Evolutionary conservation across 1,284 basidiomycete species (phyloP).

Genomic region (Rhizopogon parksii): DNA sequence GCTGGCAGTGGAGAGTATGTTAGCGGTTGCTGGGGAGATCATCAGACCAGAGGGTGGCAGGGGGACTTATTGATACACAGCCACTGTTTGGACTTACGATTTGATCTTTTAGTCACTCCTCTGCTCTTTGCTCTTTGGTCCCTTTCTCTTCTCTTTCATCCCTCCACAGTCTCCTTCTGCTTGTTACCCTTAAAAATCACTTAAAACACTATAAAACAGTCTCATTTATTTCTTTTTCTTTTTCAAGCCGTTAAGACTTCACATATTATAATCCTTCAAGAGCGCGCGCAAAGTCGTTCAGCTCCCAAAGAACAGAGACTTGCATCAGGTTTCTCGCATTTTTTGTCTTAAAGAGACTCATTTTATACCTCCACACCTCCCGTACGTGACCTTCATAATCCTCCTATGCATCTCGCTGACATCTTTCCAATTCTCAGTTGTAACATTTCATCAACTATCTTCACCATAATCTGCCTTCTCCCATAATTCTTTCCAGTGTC

Average conservation of each 20-base stretch:
- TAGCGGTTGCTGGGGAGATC: too few relatives aligned
- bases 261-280: conserved; percentile 11
- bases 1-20: background rate
- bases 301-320: conserved; percentile 5
- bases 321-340: background rate
- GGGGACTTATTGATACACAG: background rate
- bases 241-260: background rate
- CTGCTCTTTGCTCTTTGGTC: conserved; percentile 20
- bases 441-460: conserved; percentile 19
- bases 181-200: background rate
- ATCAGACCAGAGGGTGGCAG: background rate
- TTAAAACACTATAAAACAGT: conserved; percentile 7
- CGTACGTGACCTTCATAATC: conserved; percentile 4
- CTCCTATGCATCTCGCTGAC: conserved; percentile 25
- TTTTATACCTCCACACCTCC: conserved; percentile 8
- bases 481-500: conserved; percentile 15
- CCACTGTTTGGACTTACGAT: background rate
- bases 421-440: conserved; percentile 19
- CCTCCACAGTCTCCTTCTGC: background rate
- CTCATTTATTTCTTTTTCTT: conserved; percentile 16
- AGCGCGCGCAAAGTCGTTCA: conserved; percentile 1
- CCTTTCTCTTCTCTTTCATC: conserved; percentile 15
- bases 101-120: conserved; percentile 1
- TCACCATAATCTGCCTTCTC: conserved; percentile 13
- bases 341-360: conserved; percentile 8